A percentile compares a stretch with the other conserved stretches of the same genome.
phyloP scores from a whole-genome alignment of 441 rosid species.

The Croton laevigatus region DNA sequence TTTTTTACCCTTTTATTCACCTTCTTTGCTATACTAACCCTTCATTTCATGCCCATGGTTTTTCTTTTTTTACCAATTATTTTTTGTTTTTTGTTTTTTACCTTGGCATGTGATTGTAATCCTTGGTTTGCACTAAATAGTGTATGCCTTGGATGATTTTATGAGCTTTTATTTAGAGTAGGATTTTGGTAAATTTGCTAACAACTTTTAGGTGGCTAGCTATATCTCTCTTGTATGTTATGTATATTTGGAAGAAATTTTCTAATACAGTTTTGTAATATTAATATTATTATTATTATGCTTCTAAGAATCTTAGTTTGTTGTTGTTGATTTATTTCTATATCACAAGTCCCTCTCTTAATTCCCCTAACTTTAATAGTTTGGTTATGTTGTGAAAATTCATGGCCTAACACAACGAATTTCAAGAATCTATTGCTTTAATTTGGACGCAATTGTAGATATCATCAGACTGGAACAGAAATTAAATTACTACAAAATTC shows the following conservation, averaged over 20 bases:
- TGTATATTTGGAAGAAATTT: conserved; percentile 37
- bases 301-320: not conserved
- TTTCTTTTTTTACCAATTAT: not conserved
- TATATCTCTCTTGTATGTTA: conserved; percentile 27
- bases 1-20: not conserved
- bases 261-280: conserved; percentile 45
- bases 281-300: conserved; percentile 8
- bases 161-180: conserved; percentile 4
- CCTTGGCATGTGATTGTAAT: conserved; percentile 12
- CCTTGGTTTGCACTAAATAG: conserved; percentile 15
- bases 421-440: not conserved
- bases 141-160: conserved; percentile 20
- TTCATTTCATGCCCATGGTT: conserved; percentile 12
- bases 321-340: not conserved
- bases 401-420: not conserved
- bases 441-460: not conserved
- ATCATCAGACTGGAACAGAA: not conserved
- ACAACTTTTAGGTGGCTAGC: conserved; percentile 28
- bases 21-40: conserved; percentile 15
- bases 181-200: conserved; percentile 27
- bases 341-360: not conserved
- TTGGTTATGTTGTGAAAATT: not conserved
- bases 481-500: not conserved
- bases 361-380: not conserved
- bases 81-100: not conserved